Evolutionary conservation across 148 eudicot genomes (phyloP).

Genomic region (Vaccinium corymbosum): DNA sequence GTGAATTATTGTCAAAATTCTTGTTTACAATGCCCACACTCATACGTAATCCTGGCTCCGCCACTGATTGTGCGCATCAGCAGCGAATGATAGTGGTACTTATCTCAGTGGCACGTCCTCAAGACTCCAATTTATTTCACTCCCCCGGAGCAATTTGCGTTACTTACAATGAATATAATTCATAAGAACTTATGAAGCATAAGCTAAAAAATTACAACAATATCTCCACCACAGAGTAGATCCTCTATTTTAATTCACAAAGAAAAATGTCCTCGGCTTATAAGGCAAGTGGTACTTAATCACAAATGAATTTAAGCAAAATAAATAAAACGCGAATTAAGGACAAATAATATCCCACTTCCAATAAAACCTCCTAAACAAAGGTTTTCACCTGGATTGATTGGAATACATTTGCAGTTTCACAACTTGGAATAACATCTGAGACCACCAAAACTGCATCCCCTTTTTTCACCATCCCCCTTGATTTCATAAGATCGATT

Average conservation of each 20-base stretch:
- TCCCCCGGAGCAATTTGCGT: too few relatives aligned
- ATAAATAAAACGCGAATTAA: too few relatives aligned
- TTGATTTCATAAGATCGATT: conserved; percentile 27
- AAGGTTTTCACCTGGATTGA: conserved; percentile 46
- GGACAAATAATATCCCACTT: too few relatives aligned
- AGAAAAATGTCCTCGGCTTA: too few relatives aligned
- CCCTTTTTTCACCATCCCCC: conserved; percentile 41
- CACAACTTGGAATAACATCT: conserved; percentile 30
- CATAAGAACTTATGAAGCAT: background rate
- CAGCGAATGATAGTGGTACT: background rate
- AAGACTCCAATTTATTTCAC: background rate
- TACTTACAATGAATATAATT: too few relatives aligned
- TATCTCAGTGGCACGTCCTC: background rate
- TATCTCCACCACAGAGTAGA: background rate
- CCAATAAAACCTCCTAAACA: conserved; percentile 10
- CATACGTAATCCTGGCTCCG: too few relatives aligned
- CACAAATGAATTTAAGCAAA: too few relatives aligned
- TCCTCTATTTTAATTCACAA: too few relatives aligned
- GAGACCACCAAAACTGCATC: conserved; percentile 39
- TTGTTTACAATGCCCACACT: too few relatives aligned
- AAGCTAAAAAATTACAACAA: background rate
- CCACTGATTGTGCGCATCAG: too few relatives aligned
- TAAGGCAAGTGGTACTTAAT: too few relatives aligned
- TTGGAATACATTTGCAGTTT: conserved; percentile 18
- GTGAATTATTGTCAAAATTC: too few relatives aligned